A percentile compares a stretch with the other conserved stretches of the same genome.
These are phyloP conservation scores for Phycomyces blakesleeanus DNA, from an alignment of 192 early-diverging fungal species.

Conservation along the genomic window DNA sequence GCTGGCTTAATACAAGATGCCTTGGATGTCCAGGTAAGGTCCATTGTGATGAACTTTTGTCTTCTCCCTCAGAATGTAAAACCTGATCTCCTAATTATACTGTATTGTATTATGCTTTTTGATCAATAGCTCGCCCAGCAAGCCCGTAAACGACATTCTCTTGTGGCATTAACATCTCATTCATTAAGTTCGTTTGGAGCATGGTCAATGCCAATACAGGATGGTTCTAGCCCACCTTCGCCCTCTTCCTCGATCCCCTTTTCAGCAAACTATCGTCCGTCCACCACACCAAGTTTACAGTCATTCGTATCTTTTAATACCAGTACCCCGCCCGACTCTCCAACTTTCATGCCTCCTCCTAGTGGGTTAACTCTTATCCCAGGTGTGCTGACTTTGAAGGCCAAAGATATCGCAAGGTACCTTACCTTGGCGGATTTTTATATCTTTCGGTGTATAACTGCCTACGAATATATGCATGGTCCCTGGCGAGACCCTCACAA, in stretches of 20 bases:
- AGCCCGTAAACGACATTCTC: background rate
- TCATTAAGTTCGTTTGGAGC: background rate
- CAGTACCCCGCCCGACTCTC: slow-evolving; percentile 26
- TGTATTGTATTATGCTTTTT: background rate
- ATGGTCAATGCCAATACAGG: background rate
- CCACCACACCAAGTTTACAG: background rate
- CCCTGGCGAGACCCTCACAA: slow-evolving; percentile 7
- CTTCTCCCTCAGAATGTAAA: too few species aligned
- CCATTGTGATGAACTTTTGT: background rate
- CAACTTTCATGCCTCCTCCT: slow-evolving; percentile 3
- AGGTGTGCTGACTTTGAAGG: slow-evolving; percentile 10
- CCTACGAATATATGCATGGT: slow-evolving; percentile 28
- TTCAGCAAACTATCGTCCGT: slow-evolving; percentile 1
- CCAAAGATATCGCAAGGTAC: slow-evolving; percentile 31
- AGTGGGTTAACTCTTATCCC: background rate
- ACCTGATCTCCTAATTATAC: too few species aligned
- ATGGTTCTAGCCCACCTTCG: background rate
- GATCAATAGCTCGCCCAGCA: background rate
- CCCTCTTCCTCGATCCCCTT: background rate
- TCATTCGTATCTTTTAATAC: background rate
- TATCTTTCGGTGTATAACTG: slow-evolving; percentile 34
- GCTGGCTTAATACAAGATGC: slow-evolving; percentile 7
- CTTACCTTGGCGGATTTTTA: slow-evolving; percentile 44
- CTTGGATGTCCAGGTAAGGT: slow-evolving; percentile 10
- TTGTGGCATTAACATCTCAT: slow-evolving; percentile 1